Evolutionary conservation across 345 rosid species (phyloP), one percentile per base, ranked within the genome.

Genomic region (Arabidopsis suecica): DNA sequence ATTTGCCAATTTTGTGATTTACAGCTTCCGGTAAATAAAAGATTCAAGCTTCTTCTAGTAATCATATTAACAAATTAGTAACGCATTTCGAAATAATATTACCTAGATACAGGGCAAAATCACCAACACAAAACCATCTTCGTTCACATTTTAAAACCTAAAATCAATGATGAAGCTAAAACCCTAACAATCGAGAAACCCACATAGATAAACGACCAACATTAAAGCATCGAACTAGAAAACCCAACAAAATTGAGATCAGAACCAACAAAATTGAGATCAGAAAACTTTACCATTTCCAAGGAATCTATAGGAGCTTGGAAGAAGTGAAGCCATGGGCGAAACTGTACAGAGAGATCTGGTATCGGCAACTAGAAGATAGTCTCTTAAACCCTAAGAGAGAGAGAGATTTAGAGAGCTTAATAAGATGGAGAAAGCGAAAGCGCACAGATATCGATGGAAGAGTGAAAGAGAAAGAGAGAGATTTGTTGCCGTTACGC

Each of bases 401-500:
- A 51, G 44, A 47, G 48, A 61, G 63, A 73, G 77, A 73, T 54
- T 54, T 28, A 4, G 10, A 36, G 64, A 20, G 65, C 49, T 47
- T 47, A 47, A 18, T 20, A 47, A 57, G 55, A 6, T 25, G 23
- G 25, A 45, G 65, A 54, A 16, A 55, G 58, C 36, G 74, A 75
- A 1, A 61, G 20, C 16, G 71, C 79, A 75, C 79, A 75, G 22
- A 38, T 68, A 61, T 51, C 74, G 38, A 75, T 50, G 28, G 3
- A 13, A 55, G 54, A 37, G 56, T 11, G 60, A 16, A 16, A 3
- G 55, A 4, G 69, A 54, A 48, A 68, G 49, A 56, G 41, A 41
- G 28, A 61, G 65, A 54, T 41, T 69, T 22, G 71, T 70, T 76
- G 71, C 75, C 79, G 70, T 76, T 76, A 69, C 79, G 74, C 69